Evolutionary conservation across 163 green algal species (phyloP).

Genomic region (Coccomyxa subellipsoidea): DNA sequence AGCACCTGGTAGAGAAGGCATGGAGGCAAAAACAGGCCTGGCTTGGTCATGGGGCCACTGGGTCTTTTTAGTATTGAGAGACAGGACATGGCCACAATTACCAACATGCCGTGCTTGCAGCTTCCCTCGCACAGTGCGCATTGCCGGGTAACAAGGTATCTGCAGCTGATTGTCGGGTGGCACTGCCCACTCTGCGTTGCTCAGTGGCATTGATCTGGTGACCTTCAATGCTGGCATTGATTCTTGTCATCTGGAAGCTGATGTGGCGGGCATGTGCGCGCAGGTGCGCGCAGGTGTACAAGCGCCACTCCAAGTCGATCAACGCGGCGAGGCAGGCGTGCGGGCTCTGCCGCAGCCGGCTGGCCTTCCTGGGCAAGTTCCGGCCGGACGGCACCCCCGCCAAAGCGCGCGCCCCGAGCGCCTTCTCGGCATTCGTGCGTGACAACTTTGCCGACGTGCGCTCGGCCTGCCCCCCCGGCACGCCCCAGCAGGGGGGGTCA

Average conservation of each 20-base stretch:
- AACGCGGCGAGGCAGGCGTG: slow-evolving; percentile 41
- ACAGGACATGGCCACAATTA: background rate
- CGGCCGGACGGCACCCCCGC: slow-evolving; percentile 49
- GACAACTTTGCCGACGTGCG: slow-evolving; percentile 24
- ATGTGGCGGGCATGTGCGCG: background rate
- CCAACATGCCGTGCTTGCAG: background rate
- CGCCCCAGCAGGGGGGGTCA: slow-evolving; percentile 34
- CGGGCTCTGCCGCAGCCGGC: slow-evolving; percentile 1
- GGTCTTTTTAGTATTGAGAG: no score
- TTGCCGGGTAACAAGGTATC: background rate
- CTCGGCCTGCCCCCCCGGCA: slow-evolving; percentile 11
- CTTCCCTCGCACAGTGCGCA: background rate
- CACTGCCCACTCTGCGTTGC: background rate
- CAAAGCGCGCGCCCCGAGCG: slow-evolving; percentile 25
- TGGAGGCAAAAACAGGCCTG: no score
- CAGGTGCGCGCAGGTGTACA: slow-evolving; percentile 51
- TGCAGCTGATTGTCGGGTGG: background rate
- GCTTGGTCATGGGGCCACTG: no score
- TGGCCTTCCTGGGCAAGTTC: slow-evolving; percentile 33
- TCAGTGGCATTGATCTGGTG: background rate
- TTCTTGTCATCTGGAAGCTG: background rate
- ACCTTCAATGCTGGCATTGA: no score
- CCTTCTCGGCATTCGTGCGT: slow-evolving; percentile 39
- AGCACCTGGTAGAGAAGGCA: no score
- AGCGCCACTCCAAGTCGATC: slow-evolving; percentile 71